Evolutionary conservation across 1,139 yeast species (phyloP).

Genomic region (Nakaseomyces delphensis): DNA sequence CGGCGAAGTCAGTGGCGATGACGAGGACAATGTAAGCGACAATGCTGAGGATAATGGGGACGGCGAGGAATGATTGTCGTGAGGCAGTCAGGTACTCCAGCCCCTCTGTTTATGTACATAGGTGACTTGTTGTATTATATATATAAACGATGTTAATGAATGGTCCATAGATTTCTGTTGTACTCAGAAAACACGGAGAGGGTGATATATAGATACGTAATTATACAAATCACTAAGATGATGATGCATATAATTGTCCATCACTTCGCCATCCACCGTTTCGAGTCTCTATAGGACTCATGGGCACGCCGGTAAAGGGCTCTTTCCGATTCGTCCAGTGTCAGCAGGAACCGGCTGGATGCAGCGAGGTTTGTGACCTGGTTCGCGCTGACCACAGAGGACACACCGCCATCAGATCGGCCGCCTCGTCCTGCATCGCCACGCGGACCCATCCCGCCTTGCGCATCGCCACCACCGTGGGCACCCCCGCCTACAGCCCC

Average conservation of each 20-base stretch:
- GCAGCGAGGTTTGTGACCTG: conserved; percentile 7
- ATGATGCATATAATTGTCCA: background rate
- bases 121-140: background rate
- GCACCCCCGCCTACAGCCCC: background rate
- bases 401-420: background rate
- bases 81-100: too few species aligned
- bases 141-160: background rate
- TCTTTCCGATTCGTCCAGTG: conserved; percentile 71
- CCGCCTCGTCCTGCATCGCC: background rate
- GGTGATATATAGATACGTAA: background rate
- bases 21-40: conserved; percentile 9
- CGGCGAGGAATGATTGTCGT: conserved; percentile 29
- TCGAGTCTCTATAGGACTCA: conserved; percentile 53
- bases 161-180: too few species aligned
- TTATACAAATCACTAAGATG: background rate
- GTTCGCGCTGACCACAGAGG: conserved; percentile 8
- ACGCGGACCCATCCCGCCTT: background rate
- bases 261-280: conserved; percentile 44
- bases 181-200: too few species aligned
- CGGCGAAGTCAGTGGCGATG: conserved; percentile 12
- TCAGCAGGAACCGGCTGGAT: conserved; percentile 39
- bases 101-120: too few species aligned
- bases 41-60: conserved; percentile 27
- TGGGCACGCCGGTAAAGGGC: conserved; percentile 49
- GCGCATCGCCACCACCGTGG: background rate